A percentile compares a stretch with the other conserved stretches of the same genome.
These are phyloP conservation scores for Scheffersomyces lignicola DNA, from an alignment of 1,139 yeast genomes.

Conservation along the genomic window DNA sequence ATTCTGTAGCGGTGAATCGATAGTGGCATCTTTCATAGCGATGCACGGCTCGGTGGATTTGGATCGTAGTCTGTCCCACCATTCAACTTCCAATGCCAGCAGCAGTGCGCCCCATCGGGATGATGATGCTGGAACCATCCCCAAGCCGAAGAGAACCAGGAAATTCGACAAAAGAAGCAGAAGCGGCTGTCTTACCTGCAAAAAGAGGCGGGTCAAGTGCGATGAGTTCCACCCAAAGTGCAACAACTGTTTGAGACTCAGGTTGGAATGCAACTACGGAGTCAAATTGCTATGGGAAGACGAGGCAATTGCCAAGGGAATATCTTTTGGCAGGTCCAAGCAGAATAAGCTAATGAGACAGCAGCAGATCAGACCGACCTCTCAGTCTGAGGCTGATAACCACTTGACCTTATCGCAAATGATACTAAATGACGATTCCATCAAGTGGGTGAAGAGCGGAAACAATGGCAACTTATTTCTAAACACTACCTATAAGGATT, in stretches of 20 bases:
- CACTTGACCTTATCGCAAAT: constrained; percentile 14
- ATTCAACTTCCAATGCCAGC: too few species aligned
- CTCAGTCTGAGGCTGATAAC: constrained; percentile 6
- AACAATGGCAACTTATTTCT: constrained; percentile 19
- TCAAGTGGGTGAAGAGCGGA: constrained; percentile 11
- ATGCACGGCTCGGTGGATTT: too few species aligned
- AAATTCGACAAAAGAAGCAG: constrained; percentile 18
- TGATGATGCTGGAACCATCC: too few species aligned
- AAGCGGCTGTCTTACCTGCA: constrained; percentile 27
- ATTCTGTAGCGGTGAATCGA: too few species aligned
- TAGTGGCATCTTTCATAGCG: too few species aligned
- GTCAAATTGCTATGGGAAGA: constrained; percentile 30
- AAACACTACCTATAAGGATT: constrained; percentile 23
- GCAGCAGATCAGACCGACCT: constrained; percentile 11
- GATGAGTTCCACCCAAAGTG: constrained; percentile 32
- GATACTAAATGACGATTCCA: constrained; percentile 8
- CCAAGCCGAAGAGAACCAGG: constrained; percentile 6
- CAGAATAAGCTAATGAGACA: constrained; percentile 14
- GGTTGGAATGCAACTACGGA: constrained; percentile 19
- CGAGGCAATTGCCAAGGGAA: constrained; percentile 30
- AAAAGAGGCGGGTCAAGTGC: constrained; percentile 27
- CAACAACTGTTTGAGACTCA: constrained; percentile 19
- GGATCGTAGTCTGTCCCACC: too few species aligned
- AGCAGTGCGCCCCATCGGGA: too few species aligned
- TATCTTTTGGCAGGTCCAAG: constrained; percentile 35